Evolutionary conservation across 163 green algal genomes (phyloP), one percentile per base, ranked within the genome.

Genomic region (Volvox carteri): DNA sequence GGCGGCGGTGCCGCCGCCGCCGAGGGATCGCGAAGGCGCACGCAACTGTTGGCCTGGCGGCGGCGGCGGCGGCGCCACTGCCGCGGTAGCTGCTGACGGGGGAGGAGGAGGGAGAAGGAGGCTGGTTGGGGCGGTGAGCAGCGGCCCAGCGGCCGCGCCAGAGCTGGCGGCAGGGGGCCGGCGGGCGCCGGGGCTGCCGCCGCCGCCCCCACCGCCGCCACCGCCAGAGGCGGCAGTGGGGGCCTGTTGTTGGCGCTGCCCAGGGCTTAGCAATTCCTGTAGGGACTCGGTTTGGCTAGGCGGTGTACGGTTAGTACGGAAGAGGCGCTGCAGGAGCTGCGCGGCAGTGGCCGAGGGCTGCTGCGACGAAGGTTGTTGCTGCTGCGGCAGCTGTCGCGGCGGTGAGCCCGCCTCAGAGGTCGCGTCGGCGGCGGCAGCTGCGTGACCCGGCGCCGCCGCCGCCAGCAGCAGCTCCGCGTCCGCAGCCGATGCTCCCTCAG

Each of bases 231-330:
- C 23, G 11, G 23, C 42, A 62, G 48, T 5, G 72, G 41, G 14
- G 72, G 41, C 23, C n/a, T n/a, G 73, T 23, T 28, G 23, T 41
- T 58, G 42, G 41, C 23, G 73, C 73, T 56, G 70, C 39, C 7
- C 8, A 7, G 70, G 16, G 70, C 70, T 56, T 18, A 78, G 41
- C 14, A 78, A 39, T 12, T 78, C 73, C 44, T 50, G 73, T 46
- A 81, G 8, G 21, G 73, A 28, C 50, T 68, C 75, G 11, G 48
- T n/a, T 39, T 76, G 78, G 28, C 28, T 60, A 25, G 68, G 80
- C 33, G 81, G 81, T 19, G 81, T 87, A 48, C 54, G 81, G 65
- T 87, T 79, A 33, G 81, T 80, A 23, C 81, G 81, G 67, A 80
- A 67, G 18, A 87, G 25, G 9, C 46, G 46, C 65, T 72, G 65